These are phyloP conservation scores for Barbarea vulgaris DNA, from an alignment of 345 rosid genomes.

Conservation along the genomic window DNA sequence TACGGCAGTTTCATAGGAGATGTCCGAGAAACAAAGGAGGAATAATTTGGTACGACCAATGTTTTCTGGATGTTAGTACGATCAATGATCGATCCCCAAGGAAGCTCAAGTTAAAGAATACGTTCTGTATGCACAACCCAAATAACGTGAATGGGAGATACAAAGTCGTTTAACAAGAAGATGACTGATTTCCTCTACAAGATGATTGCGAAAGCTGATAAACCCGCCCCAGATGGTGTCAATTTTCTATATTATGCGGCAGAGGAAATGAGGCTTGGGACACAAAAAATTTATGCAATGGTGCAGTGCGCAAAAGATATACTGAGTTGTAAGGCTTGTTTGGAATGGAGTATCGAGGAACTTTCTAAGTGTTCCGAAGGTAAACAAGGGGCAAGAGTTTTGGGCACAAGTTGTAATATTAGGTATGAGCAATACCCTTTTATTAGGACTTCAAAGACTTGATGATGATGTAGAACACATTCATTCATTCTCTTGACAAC, in stretches of 20 bases:
- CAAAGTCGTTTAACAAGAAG: constrained; percentile 34
- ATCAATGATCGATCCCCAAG: background rate
- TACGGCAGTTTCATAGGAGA: constrained; percentile 25
- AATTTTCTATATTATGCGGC: background rate
- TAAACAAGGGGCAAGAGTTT: constrained; percentile 53
- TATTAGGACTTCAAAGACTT: background rate
- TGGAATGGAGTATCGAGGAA: background rate
- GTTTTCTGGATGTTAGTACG: background rate
- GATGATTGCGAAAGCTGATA: constrained; percentile 22
- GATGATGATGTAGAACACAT: background rate
- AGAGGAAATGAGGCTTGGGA: background rate
- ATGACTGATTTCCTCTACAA: constrained; percentile 39
- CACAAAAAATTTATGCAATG: constrained; percentile 43
- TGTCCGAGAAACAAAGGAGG: constrained; percentile 48
- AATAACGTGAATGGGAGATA: constrained; percentile 34
- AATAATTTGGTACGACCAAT: constrained; percentile 51
- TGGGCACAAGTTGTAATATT: constrained; percentile 54
- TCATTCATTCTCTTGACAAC: background rate
- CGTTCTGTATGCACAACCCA: constrained; percentile 36
- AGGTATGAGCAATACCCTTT: constrained; percentile 59
- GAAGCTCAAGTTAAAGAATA: constrained; percentile 40
- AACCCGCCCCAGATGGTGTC: background rate
- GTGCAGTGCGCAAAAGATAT: constrained; percentile 43
- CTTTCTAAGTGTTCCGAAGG: constrained; percentile 31
- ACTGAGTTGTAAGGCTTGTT: background rate